Evolutionary conservation across 257 asterid species (phyloP).

Genomic region (Mitragyna speciosa): DNA sequence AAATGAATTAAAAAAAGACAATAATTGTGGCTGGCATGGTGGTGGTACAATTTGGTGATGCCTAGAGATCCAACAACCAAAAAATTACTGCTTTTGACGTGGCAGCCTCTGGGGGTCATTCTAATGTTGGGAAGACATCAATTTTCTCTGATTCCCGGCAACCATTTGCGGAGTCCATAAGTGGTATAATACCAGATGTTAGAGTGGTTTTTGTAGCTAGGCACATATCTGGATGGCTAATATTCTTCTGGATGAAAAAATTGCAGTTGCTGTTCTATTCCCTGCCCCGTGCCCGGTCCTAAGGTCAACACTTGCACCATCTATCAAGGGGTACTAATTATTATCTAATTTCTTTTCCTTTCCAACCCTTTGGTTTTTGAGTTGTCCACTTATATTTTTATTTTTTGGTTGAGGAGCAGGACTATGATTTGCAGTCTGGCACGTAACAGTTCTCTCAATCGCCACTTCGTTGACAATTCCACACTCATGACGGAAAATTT

Average conservation of each 20-base stretch:
- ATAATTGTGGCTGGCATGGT: slow-evolving; percentile 45
- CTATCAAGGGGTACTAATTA: slow-evolving; percentile 24
- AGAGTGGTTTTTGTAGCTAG: slow-evolving; percentile 18
- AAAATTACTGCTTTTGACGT: too few relatives aligned
- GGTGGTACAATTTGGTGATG: slow-evolving; percentile 45
- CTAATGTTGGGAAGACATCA: slow-evolving; percentile 24
- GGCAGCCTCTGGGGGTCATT: slow-evolving; percentile 38
- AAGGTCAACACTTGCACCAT: background rate
- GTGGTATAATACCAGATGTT: slow-evolving; percentile 24
- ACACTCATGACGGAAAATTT: too few relatives aligned
- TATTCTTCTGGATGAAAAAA: slow-evolving; percentile 34
- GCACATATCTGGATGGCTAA: slow-evolving; percentile 22
- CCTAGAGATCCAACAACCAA: slow-evolving; percentile 42
- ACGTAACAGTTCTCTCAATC: too few relatives aligned
- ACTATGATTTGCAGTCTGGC: too few relatives aligned
- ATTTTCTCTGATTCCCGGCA: slow-evolving; percentile 23
- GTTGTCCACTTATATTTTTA: too few relatives aligned
- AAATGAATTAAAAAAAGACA: background rate
- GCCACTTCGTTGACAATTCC: too few relatives aligned
- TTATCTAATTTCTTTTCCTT: too few relatives aligned
- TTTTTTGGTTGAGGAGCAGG: too few relatives aligned
- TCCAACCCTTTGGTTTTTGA: too few relatives aligned
- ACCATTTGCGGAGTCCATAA: slow-evolving; percentile 36
- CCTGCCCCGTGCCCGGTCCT: slow-evolving; percentile 39
- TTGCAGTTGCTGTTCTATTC: slow-evolving; percentile 37